These are phyloP conservation scores for Oryza nivara DNA, from an alignment of 176 grass and related monocot genomes.

Conservation along the genomic window DNA sequence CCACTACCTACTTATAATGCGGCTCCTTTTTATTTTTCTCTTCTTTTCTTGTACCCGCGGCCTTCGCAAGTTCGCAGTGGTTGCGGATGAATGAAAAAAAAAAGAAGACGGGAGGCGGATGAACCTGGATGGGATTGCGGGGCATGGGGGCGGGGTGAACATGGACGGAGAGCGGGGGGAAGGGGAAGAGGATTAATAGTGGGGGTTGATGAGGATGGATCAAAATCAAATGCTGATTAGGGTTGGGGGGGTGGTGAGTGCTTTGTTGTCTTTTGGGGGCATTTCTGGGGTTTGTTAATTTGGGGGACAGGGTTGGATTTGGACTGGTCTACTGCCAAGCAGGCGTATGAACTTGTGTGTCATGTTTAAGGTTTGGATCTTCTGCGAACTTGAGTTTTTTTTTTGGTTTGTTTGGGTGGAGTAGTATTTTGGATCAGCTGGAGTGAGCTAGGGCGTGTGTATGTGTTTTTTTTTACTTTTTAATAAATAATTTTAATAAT, in stretches of 20 bases:
- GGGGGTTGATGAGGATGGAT: slow-evolving; percentile 47
- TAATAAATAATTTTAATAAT: too few relatives aligned
- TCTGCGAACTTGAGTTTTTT: background rate
- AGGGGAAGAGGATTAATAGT: slow-evolving; percentile 29
- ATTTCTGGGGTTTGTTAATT: background rate
- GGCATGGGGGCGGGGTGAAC: slow-evolving; percentile 35
- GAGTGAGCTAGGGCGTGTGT: too few relatives aligned
- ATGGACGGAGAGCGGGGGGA: slow-evolving; percentile 7
- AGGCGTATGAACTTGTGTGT: slow-evolving; percentile 33
- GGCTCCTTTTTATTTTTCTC: background rate
- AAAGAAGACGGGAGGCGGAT: background rate
- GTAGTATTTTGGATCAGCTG: background rate
- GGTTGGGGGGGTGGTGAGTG: background rate
- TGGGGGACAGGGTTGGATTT: slow-evolving; percentile 37
- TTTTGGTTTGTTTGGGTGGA: too few relatives aligned
- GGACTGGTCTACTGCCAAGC: slow-evolving; percentile 21
- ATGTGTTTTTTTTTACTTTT: too few relatives aligned
- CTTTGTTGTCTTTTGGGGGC: background rate
- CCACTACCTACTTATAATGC: slow-evolving; percentile 38
- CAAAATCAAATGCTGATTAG: background rate
- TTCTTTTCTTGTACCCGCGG: background rate
- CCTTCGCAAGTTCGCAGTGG: slow-evolving; percentile 46
- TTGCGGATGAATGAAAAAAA: background rate
- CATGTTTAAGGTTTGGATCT: background rate
- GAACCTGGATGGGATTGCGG: slow-evolving; percentile 65